Base-by-base conservation (phyloP, 176 grass and related monocot genomes). In the Coix lacrymajobi region DNA sequence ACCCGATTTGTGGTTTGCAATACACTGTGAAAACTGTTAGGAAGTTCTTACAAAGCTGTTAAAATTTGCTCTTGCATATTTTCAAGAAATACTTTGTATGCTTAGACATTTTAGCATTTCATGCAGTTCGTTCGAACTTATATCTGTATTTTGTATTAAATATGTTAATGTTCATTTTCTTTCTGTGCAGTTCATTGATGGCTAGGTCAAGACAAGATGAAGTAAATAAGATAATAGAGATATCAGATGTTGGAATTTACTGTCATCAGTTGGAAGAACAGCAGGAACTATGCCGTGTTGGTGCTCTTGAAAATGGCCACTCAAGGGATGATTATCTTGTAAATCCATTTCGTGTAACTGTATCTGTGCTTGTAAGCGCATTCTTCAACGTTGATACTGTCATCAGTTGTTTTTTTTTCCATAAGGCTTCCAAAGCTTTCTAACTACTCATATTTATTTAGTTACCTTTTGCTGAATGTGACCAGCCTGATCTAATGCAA, bases 141-240 rank as follows among this genome's bases (percentile, higher is more conserved):
- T 82, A 60, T 63, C 62, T 73, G 13, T 75, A 22, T 67, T 54
- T 84, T 37, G 11, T 77, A 31, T 62, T 44, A 13, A 34, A 25
- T 73, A 70, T 30, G 29, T 64, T 79, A 45, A 77, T 73, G 8
- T 25, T 75, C 30, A 51, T 57, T 5, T 11, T 62, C 10, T 72
- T 86, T 45, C n/a, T 69, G 4, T 79, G 11, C 51, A 98, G 92
- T 89, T 89, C 88, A 30, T 91, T 86, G 52, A 93, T 88, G 74
- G 87, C 79, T 72, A 94, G 66, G 84, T 92, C 90, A 87, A 92
- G 86, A 84, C 87, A 86, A 81, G 84, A 91, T 62, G 88, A 92
- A 87, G 92, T 94, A 62, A 94, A 90, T 75, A 98, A 95, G 85
- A 91, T 88, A 65, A 87, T 98, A 85, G 93, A 93, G 88, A 91